Conservation (phyloP, 129 eudicot species). For the Lonicera japonica region DNA sequence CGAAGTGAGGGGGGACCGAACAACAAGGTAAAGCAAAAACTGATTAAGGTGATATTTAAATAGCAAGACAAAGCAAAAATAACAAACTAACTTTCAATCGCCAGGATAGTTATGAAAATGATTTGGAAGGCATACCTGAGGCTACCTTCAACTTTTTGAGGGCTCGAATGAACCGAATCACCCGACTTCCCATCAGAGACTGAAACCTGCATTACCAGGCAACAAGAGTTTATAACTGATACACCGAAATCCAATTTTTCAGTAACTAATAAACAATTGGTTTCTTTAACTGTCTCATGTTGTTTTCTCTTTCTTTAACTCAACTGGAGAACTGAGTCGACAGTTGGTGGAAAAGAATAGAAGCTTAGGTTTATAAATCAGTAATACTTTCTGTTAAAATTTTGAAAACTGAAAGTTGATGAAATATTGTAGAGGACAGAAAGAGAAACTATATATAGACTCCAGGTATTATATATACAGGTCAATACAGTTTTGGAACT, state of each 20-base stretch:
- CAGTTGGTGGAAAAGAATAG: background rate
- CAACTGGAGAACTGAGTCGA: background rate
- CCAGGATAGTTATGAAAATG: background rate
- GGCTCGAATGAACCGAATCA: constrained; percentile 46
- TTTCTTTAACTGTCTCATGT: background rate
- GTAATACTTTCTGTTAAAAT: background rate
- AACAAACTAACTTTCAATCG: background rate
- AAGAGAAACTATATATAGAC: background rate
- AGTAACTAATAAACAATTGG: background rate
- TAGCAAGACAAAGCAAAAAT: background rate
- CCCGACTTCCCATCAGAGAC: constrained; percentile 37
- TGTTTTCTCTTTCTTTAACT: background rate
- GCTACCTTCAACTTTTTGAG: constrained; percentile 35
- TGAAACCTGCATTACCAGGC: constrained; percentile 50
- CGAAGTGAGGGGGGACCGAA: constrained; percentile 3
- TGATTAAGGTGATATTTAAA: background rate
- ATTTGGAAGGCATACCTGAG: constrained; percentile 38
- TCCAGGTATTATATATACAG: background rate
- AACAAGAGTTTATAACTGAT: background rate
- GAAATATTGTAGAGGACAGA: background rate
- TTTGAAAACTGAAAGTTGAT: background rate
- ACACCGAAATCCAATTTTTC: background rate
- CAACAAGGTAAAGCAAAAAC: background rate
- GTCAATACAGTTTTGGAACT: background rate
- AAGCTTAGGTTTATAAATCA: background rate